Percentiles rank a stretch among this genome's conserved stretches.
Conservation (phyloP, 2,329 filamentous ascomycete species). For the Ophiostoma ulmi region DNA sequence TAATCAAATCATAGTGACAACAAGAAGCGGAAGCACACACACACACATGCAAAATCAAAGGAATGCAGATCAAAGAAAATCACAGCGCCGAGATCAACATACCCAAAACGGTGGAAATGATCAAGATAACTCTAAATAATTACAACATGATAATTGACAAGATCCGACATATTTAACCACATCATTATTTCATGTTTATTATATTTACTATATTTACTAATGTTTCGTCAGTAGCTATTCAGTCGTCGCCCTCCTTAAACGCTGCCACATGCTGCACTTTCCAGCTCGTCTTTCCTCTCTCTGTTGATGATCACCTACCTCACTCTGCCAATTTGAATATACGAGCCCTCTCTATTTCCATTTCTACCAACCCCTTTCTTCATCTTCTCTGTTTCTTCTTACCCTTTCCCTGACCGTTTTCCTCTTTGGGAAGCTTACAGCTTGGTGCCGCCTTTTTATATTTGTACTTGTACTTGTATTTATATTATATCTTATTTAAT, state of each 20-base stretch:
- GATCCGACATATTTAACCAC: no score
- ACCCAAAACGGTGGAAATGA: no score
- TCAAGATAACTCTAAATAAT: no score
- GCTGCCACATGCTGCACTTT: not conserved
- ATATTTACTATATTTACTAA: no score
- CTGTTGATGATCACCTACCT: not conserved
- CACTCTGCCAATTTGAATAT: not conserved
- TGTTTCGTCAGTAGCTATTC: no score
- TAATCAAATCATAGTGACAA: no score
- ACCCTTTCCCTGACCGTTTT: not conserved
- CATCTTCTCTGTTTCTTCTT: not conserved
- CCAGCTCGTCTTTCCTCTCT: not conserved
- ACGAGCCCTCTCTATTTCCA: not conserved
- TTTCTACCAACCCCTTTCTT: not conserved
- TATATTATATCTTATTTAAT: not conserved
- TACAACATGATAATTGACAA: no score
- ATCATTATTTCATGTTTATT: no score
- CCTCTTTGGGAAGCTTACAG: constrained; percentile 1
- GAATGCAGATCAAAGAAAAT: no score
- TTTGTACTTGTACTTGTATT: not conserved
- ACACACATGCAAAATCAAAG: no score
- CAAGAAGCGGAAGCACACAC: no score
- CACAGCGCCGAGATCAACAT: no score
- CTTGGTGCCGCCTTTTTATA: not conserved
- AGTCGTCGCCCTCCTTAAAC: not conserved